These are phyloP conservation scores for Ceratopteris richardii DNA, from an alignment of 75 land plant genomes.

Conservation along the genomic window DNA sequence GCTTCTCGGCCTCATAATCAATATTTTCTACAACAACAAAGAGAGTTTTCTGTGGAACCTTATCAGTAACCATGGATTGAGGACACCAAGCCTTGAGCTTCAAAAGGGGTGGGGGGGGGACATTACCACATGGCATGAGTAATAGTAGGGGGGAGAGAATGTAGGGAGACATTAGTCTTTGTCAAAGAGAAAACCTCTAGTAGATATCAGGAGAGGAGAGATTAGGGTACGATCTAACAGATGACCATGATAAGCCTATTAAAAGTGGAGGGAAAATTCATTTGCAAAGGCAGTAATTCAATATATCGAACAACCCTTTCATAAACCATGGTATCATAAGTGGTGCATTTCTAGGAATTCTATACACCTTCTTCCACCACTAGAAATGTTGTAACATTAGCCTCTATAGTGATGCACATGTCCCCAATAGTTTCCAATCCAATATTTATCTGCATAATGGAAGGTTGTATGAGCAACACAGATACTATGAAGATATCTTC, in stretches of 20 bases:
- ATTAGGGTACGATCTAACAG: constrained; percentile 40
- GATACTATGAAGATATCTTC: constrained; percentile 91
- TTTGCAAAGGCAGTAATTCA: constrained; percentile 46
- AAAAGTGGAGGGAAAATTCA: constrained; percentile 36
- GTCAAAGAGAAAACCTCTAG: no score
- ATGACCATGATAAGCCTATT: constrained; percentile 38
- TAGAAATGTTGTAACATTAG: constrained; percentile 72
- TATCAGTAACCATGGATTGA: no score
- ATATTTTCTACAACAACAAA: no score
- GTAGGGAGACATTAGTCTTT: no score
- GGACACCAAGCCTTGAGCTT: no score
- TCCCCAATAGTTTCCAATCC: constrained; percentile 64
- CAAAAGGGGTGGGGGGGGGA: no score
- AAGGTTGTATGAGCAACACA: constrained; percentile 45
- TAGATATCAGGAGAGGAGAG: constrained; percentile 39
- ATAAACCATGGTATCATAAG: constrained; percentile 53
- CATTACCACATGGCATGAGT: no score
- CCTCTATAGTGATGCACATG: constrained; percentile 77
- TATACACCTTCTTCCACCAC: constrained; percentile 65
- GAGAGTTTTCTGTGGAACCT: no score
- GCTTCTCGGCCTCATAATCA: no score
- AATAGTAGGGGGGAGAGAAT: no score
- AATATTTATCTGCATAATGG: constrained; percentile 55
- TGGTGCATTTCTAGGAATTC: constrained; percentile 55
- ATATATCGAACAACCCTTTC: constrained; percentile 35